Evolutionary conservation across 108 stramenopile species (phyloP).

Genomic region (Mayamaea pseudoterrestris): DNA sequence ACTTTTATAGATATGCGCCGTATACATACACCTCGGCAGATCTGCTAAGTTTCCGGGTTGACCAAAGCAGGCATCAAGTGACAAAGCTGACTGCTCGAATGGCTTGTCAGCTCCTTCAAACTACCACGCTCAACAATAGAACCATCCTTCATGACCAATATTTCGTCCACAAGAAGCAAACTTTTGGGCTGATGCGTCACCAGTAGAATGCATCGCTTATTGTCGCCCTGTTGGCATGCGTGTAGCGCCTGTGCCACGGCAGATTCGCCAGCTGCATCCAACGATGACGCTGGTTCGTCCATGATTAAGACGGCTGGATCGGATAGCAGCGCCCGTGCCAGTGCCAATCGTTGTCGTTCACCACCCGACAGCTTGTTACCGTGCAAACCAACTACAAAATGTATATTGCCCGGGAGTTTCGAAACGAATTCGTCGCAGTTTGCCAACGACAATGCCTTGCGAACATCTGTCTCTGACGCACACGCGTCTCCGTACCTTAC

Average conservation of each 20-base stretch:
- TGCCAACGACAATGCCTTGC: constrained; percentile 36
- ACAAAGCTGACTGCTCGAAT: constrained; percentile 26
- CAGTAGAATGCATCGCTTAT: constrained; percentile 37
- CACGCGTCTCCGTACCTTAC: constrained; percentile 55
- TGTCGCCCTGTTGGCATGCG: constrained; percentile 32
- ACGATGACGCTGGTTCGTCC: constrained; percentile 80
- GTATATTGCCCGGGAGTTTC: constrained; percentile 53
- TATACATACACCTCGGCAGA: no score
- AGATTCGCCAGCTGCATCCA: constrained; percentile 67
- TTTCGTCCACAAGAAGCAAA: constrained; percentile 43
- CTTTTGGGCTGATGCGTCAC: constrained; percentile 67
- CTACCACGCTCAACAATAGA: constrained; percentile 34
- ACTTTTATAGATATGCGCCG: not conserved
- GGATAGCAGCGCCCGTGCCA: constrained; percentile 91
- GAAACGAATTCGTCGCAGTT: constrained; percentile 65
- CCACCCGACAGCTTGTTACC: constrained; percentile 89
- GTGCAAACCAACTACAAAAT: constrained; percentile 77
- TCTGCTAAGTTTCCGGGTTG: not conserved
- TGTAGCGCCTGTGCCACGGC: constrained; percentile 55
- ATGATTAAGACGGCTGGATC: constrained; percentile 77
- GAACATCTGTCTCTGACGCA: constrained; percentile 36
- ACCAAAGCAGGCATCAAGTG: constrained; percentile 41
- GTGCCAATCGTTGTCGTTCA: constrained; percentile 83
- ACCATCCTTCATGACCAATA: constrained; percentile 65
- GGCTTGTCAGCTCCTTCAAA: constrained; percentile 19